These are phyloP conservation scores for Tylopilus intermedius DNA, from an alignment of 768 basidiomycete species.

Conservation along the genomic window DNA sequence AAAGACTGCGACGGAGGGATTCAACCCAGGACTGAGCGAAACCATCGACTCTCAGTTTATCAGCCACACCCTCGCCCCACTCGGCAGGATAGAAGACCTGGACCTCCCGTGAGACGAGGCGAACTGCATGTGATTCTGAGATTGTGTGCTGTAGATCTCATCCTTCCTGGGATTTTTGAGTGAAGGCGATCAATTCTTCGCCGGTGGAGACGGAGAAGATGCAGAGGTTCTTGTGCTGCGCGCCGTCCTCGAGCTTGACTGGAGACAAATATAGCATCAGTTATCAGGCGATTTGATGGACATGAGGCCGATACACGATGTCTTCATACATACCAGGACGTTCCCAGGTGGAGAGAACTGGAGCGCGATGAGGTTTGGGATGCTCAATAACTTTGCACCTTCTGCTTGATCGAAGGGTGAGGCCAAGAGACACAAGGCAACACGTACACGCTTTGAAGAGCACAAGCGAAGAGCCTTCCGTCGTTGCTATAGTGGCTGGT, in stretches of 20 bases:
- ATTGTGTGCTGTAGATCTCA: slow-evolving; percentile 92
- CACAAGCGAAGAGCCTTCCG: slow-evolving; percentile 83
- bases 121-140: slow-evolving; percentile 80
- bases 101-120: slow-evolving; percentile 74
- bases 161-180: slow-evolving; percentile 85
- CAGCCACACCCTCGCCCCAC: slow-evolving; percentile 73
- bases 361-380: slow-evolving; percentile 77
- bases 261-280: slow-evolving; percentile 5
- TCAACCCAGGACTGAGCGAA: slow-evolving; percentile 75
- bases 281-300: slow-evolving; percentile 12
- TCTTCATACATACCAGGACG: slow-evolving; percentile 54
- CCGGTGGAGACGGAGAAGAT: slow-evolving; percentile 85
- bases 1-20: slow-evolving; percentile 88
- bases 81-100: slow-evolving; percentile 80
- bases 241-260: slow-evolving; percentile 85
- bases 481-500: slow-evolving; percentile 81
- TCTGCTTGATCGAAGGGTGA: slow-evolving; percentile 47
- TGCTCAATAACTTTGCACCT: slow-evolving; percentile 60
- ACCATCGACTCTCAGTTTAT: slow-evolving; percentile 72
- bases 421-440: slow-evolving; percentile 14
- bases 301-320: slow-evolving; percentile 22
- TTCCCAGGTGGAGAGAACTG: slow-evolving; percentile 95
- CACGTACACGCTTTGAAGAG: slow-evolving; percentile 67
- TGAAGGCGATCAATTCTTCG: slow-evolving; percentile 80
- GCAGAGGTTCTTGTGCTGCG: slow-evolving; percentile 90